A percentile compares a stretch with the other conserved stretches of the same genome.
These are phyloP conservation scores for Solanum etuberosum DNA, from an alignment of 257 asterid genomes.

Conservation along the genomic window DNA sequence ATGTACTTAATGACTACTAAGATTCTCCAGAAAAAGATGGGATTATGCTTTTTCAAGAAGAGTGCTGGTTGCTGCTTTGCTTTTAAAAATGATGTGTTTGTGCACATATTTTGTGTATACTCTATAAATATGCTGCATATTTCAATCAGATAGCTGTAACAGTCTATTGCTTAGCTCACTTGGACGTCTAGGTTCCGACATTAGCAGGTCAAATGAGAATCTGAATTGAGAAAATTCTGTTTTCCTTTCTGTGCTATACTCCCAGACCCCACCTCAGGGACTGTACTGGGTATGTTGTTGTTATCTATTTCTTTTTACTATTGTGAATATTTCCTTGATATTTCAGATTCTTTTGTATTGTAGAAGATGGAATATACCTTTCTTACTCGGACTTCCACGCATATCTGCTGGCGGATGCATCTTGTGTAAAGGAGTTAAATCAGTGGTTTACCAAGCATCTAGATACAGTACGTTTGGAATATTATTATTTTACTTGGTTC, in stretches of 20 bases:
- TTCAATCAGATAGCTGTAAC: neutral
- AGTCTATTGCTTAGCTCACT: neutral
- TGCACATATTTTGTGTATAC: neutral
- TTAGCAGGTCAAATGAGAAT: neutral
- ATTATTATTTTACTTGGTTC: neutral
- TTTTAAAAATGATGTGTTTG: neutral
- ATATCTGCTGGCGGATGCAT: conserved; percentile 70
- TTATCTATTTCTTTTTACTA: neutral
- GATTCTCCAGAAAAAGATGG: neutral
- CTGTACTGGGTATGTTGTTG: neutral
- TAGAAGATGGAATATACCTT: conserved; percentile 86
- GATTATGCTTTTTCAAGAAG: neutral
- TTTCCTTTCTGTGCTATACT: neutral
- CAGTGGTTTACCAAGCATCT: conserved; percentile 86
- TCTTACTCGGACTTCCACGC: conserved; percentile 79
- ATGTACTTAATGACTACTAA: neutral
- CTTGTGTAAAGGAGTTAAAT: conserved; percentile 81
- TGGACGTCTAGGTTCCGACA: neutral
- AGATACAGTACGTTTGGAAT: conserved; percentile 50
- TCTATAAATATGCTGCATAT: neutral
- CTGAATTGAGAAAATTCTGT: neutral
- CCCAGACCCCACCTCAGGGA: neutral
- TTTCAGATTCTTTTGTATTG: conserved; percentile 6
- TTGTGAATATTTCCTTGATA: neutral
- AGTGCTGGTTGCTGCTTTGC: neutral